These are phyloP conservation scores for Psidium guajava DNA, from an alignment of 345 rosid species.

Conservation along the genomic window DNA sequence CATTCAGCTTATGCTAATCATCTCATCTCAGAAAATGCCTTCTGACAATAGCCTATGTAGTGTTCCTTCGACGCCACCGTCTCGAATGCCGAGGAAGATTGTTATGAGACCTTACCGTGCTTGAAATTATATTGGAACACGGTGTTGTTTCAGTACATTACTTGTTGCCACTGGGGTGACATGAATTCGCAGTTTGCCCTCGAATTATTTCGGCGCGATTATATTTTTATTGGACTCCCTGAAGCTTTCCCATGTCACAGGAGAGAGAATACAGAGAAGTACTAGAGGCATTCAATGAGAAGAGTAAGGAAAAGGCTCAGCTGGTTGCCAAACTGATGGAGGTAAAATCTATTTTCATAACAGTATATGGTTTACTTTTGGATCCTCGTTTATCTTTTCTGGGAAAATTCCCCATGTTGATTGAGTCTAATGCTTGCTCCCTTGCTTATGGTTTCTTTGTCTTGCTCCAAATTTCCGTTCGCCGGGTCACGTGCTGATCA, in stretches of 20 bases:
- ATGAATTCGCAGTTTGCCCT: not conserved
- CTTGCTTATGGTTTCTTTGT: not conserved
- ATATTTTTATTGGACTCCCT: not conserved
- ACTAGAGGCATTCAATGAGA: constrained; percentile 77
- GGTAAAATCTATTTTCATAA: constrained; percentile 19
- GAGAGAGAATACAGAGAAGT: constrained; percentile 90
- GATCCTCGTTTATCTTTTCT: not conserved
- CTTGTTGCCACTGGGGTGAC: not conserved
- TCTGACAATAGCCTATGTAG: not conserved
- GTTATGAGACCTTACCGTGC: not conserved
- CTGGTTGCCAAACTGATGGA: constrained; percentile 69
- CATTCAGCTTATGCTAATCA: not conserved
- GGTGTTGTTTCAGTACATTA: not conserved
- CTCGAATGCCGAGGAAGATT: not conserved
- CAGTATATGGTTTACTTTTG: not conserved
- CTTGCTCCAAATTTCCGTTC: not conserved
- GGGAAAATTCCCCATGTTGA: not conserved
- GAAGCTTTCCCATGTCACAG: constrained; percentile 16
- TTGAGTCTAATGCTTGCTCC: not conserved
- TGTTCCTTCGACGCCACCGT: not conserved
- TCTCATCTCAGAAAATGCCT: not conserved
- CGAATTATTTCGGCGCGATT: not conserved
- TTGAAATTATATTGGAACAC: not conserved
- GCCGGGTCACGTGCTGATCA: constrained; percentile 1
- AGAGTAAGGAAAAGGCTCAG: constrained; percentile 73